Conservation (phyloP, 768 basidiomycete genomes). For the Pholiota microspora region DNA sequence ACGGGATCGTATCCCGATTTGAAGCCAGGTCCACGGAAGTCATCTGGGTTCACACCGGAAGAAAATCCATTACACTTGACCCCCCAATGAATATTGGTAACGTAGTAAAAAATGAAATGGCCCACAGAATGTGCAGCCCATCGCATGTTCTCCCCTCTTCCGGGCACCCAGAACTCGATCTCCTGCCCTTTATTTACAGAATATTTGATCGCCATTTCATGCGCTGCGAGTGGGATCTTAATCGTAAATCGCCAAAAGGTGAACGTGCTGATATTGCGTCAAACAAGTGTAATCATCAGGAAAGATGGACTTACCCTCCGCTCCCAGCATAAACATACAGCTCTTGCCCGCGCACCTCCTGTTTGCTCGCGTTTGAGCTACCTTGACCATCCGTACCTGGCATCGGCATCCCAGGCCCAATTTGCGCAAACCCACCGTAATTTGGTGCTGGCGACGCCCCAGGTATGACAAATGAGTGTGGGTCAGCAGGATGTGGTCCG, state of each 20-base stretch:
- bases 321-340: conserved; percentile 65
- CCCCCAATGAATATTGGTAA: not conserved
- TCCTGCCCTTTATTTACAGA: conserved; percentile 77
- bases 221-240: conserved; percentile 66
- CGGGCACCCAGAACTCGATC: conserved; percentile 84
- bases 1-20: conserved; percentile 85
- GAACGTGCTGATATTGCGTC: conserved; percentile 53
- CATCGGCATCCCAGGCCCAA: not conserved
- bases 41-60: conserved; percentile 85
- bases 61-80: conserved; percentile 89
- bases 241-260: conserved; percentile 96
- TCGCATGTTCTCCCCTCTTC: conserved; percentile 77
- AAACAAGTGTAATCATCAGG: conserved; percentile 1
- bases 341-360: conserved; percentile 59
- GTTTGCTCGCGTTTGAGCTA: conserved; percentile 29
- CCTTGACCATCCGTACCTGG: not conserved
- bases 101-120: conserved; percentile 9
- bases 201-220: conserved; percentile 80
- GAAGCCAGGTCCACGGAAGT: conserved; percentile 80
- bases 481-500: conserved; percentile 74
- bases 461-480: conserved; percentile 47
- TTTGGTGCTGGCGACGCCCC: not conserved
- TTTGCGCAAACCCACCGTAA: not conserved
- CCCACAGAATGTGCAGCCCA: conserved; percentile 87
- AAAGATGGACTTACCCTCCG: conserved; percentile 42